These are phyloP conservation scores for Spatholobus suberectus DNA, from an alignment of 306 rosid species.

Conservation along the genomic window DNA sequence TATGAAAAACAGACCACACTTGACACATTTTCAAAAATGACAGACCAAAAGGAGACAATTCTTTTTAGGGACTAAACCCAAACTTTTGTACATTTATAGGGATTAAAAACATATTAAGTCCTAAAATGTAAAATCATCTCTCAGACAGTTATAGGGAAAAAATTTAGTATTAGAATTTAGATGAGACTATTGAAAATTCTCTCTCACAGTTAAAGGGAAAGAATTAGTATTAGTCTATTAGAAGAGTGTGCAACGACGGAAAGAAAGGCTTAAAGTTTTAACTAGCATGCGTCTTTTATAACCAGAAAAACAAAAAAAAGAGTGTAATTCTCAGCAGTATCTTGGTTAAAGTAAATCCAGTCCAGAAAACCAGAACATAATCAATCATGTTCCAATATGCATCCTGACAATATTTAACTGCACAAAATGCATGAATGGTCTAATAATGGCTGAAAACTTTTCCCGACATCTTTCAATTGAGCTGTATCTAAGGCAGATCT, in stretches of 20 bases:
- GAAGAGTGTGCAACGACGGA: not conserved
- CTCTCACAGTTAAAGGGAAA: not conserved
- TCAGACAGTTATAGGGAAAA: not conserved
- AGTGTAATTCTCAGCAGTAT: not conserved
- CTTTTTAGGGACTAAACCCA: not conserved
- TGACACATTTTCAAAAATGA: not conserved
- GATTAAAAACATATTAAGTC: not conserved
- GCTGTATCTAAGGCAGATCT: not conserved
- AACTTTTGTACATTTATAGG: not conserved
- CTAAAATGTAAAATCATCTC: conserved; percentile 14
- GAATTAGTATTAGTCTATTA: not conserved
- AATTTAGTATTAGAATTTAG: not conserved
- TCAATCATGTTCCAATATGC: not conserved
- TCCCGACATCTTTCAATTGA: not conserved
- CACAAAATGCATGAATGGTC: conserved; percentile 6
- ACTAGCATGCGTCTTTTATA: not conserved
- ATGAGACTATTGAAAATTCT: not conserved
- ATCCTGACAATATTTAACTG: conserved; percentile 10
- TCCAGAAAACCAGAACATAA: conserved; percentile 2
- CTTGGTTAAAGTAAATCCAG: not conserved
- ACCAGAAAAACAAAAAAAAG: not conserved
- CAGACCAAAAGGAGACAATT: not conserved
- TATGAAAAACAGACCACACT: not conserved
- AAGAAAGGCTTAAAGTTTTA: not conserved
- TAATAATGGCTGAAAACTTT: not conserved